These are phyloP conservation scores for Lotus japonicus DNA, from an alignment of 306 rosid species.

Conservation along the genomic window DNA sequence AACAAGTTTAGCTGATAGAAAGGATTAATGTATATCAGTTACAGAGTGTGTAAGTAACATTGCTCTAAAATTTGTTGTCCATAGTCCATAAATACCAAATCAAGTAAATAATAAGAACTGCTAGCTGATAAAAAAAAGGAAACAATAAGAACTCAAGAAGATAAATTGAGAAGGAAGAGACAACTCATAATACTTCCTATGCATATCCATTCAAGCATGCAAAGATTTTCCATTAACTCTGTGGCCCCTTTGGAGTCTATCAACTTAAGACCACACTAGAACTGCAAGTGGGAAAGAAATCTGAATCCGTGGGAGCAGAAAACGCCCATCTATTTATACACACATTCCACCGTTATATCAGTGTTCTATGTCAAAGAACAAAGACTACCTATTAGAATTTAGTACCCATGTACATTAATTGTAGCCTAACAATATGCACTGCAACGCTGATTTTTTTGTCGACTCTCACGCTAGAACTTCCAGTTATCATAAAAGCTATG, in stretches of 20 bases:
- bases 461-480: conserved; percentile 21
- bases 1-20: too few relatives aligned
- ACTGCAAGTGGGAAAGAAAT: conserved; percentile 4
- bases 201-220: too few relatives aligned
- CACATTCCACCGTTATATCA: conserved; percentile 9
- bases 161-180: conserved; percentile 18
- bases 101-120: background rate
- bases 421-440: conserved; percentile 33
- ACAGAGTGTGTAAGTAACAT: too few relatives aligned
- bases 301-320: conserved; percentile 19
- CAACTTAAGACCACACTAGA: conserved; percentile 20
- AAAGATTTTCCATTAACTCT: conserved; percentile 15
- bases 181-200: conserved; percentile 57
- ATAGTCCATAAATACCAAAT: too few relatives aligned
- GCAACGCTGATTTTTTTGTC: conserved; percentile 33
- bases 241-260: conserved; percentile 26
- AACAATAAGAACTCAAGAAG: background rate
- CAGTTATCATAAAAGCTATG: conserved; percentile 45
- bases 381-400: conserved; percentile 25
- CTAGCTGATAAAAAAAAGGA: background rate
- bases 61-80: too few relatives aligned
- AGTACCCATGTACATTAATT: conserved; percentile 29
- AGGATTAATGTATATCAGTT: too few relatives aligned
- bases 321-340: background rate
- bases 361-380: conserved; percentile 26